Evolutionary conservation across 2,329 filamentous ascomycete genomes (phyloP), one percentile per base, ranked within the genome.

Genomic region (Scedosporium apiospermum): DNA sequence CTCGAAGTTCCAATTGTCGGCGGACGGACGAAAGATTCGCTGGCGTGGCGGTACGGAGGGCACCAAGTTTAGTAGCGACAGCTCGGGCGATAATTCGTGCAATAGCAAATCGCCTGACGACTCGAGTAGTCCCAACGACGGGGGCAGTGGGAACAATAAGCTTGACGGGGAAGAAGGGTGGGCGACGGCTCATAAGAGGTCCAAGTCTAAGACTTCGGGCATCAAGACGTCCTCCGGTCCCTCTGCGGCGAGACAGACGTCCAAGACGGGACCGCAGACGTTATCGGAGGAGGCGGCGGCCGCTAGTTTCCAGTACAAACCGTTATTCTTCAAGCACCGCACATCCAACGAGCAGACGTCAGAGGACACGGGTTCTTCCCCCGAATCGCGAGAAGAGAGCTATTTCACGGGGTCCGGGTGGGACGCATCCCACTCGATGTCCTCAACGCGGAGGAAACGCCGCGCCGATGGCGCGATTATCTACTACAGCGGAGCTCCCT

Each of bases 401-500:
- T 81, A 80, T 51, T 65, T 77, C 10, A 78, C 74, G 1, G 77
- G 76, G 16, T 82, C 81, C 0, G 71, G 75, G 58, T 80, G 77
- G 75, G 76, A 72, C 14, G 72, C 75, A 41, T 80, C 78, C 65
- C 77, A 77, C 68, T 83, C 77, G 66, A 82, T 70, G 66, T 78
- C 70, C 57, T 80, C 73, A 63, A 79, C 69, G 68, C 78, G 75
- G 65, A 80, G 76, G 66, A 84, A 82, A 71, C 81, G 82, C 27
- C 81, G 78, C 0, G 80, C 85, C 12, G 85, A 89, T 64, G 91
- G 90, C 7, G 86, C 89, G 1, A 88, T 96, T 66, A 91, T 93
- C 18, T 96, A 93, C 70, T 96, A 93, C 71, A 90, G 83, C 64
- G 89, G 88, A 27, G 88, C 88, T 1, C 84, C 84, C 0, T 96